phyloP scores from a whole-genome alignment of 2,329 filamentous ascomycete species.

The Ophiobolus disseminans region DNA sequence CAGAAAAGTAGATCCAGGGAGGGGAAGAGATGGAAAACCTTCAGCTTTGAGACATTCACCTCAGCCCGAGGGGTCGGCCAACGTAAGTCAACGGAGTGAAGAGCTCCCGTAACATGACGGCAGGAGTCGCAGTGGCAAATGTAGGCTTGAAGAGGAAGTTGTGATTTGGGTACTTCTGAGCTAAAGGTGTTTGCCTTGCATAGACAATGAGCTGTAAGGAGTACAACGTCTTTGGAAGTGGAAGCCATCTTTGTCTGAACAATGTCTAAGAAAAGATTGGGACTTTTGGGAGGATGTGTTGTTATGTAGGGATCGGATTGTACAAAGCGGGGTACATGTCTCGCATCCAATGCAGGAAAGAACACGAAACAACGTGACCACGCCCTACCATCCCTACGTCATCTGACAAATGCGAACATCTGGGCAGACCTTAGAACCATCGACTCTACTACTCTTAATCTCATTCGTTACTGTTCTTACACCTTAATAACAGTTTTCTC shows the following conservation, averaged over 20 bases:
- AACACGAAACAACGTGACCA: constrained; percentile 18
- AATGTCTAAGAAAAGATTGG: background rate
- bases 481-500: too few relatives aligned
- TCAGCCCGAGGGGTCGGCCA: constrained; percentile 50
- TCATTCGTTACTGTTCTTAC: too few relatives aligned
- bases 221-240: constrained; percentile 19
- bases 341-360: constrained; percentile 5
- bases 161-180: constrained; percentile 37
- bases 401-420: constrained; percentile 11
- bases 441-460: too few relatives aligned
- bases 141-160: constrained; percentile 52
- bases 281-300: background rate
- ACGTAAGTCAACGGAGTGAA: constrained; percentile 47
- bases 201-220: constrained; percentile 54
- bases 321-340: constrained; percentile 19
- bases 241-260: constrained; percentile 15
- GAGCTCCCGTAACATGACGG: constrained; percentile 54
- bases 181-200: constrained; percentile 55
- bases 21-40: constrained; percentile 49
- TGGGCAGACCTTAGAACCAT: too few relatives aligned
- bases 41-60: constrained; percentile 40
- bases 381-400: constrained; percentile 1
- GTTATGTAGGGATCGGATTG: background rate
- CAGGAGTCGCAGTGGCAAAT: constrained; percentile 62
- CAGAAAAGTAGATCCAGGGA: constrained; percentile 52